These are phyloP conservation scores for Penicillium sp. DNA, from an alignment of 2,329 filamentous ascomycete species.

Conservation along the genomic window DNA sequence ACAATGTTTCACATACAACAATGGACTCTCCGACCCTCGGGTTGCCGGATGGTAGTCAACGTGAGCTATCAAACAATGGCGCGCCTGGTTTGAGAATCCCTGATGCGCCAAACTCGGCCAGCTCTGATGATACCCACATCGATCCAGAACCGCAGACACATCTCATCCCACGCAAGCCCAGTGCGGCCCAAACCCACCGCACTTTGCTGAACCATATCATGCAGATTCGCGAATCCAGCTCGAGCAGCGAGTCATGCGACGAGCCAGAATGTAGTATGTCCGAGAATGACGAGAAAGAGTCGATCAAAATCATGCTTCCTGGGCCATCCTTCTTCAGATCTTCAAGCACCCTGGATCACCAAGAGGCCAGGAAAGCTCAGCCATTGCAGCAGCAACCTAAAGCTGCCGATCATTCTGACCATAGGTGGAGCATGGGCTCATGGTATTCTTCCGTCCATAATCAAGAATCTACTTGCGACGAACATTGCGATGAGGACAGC, in stretches of 20 bases:
- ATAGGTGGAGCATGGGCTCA: constrained; percentile 47
- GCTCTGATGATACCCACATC: constrained; percentile 66
- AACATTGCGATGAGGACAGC: constrained; percentile 33
- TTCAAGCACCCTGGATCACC: constrained; percentile 31
- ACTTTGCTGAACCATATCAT: constrained; percentile 52
- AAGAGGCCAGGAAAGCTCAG: constrained; percentile 26
- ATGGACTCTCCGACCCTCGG: constrained; percentile 49
- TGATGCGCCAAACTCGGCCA: constrained; percentile 39
- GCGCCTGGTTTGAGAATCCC: neutral
- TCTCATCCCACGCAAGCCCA: constrained; percentile 38
- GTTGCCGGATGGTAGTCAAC: constrained; percentile 16
- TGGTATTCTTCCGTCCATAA: constrained; percentile 46
- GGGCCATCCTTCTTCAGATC: constrained; percentile 45
- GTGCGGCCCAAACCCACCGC: constrained; percentile 35
- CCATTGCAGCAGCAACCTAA: constrained; percentile 18
- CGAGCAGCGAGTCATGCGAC: constrained; percentile 42
- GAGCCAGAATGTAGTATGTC: constrained; percentile 43
- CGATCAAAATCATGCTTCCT: constrained; percentile 58
- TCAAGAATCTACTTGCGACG: constrained; percentile 34
- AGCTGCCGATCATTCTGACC: constrained; percentile 13
- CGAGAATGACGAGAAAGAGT: constrained; percentile 54
- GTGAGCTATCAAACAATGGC: neutral
- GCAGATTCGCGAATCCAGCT: constrained; percentile 49
- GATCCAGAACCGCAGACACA: constrained; percentile 71
- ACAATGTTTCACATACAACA: constrained; percentile 23